phyloP scores from a whole-genome alignment of 306 rosid genomes.

The Oemleria cerasiformis region DNA sequence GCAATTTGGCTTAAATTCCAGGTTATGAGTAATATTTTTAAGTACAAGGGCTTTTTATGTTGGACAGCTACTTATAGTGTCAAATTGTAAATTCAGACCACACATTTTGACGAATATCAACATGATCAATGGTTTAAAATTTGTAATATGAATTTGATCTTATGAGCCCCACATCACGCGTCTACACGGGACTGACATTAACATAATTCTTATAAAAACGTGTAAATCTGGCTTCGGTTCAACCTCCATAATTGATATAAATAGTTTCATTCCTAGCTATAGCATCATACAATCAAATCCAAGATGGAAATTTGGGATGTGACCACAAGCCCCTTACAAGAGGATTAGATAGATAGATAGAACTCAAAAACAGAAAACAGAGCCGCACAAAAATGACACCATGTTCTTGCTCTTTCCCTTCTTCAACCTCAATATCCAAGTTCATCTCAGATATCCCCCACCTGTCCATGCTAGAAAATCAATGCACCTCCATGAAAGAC shows the following conservation, averaged over 20 bases:
- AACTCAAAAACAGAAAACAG: constrained; percentile 1
- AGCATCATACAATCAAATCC: neutral
- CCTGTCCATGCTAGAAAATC: constrained; percentile 63
- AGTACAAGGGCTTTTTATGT: too few relatives aligned
- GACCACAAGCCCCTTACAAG: neutral
- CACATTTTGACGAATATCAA: neutral
- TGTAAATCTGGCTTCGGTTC: too few relatives aligned
- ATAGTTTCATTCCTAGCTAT: neutral
- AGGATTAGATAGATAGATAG: neutral
- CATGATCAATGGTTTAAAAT: too few relatives aligned
- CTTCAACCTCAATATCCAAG: constrained; percentile 57
- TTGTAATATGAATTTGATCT: too few relatives aligned
- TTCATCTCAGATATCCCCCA: constrained; percentile 60
- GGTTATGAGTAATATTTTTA: too few relatives aligned
- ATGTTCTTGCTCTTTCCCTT: constrained; percentile 35
- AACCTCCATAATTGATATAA: too few relatives aligned
- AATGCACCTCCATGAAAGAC: constrained; percentile 76
- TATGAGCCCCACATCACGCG: too few relatives aligned
- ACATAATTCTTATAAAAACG: too few relatives aligned
- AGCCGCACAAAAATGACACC: constrained; percentile 29
- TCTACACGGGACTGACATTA: too few relatives aligned
- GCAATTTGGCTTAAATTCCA: too few relatives aligned
- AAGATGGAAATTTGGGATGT: neutral
- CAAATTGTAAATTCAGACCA: neutral
- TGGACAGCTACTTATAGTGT: neutral